phyloP scores from a whole-genome alignment of 176 grass and related monocot genomes.

The Tuctoria greenei region DNA sequence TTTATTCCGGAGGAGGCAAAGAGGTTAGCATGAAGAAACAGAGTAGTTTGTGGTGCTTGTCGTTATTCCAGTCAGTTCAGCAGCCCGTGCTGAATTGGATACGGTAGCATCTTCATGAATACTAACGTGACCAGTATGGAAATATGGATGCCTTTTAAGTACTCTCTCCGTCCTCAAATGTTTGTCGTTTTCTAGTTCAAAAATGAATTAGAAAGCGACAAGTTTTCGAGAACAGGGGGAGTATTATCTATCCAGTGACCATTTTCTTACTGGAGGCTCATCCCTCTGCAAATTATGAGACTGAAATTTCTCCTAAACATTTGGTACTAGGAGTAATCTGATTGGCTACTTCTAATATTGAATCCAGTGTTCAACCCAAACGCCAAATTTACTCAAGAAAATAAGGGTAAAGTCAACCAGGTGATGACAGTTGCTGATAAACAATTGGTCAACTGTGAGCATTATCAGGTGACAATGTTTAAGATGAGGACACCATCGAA shows the following conservation, averaged over 20 bases:
- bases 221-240: no score
- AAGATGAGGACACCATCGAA: not conserved
- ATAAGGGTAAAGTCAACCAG: slow-evolving; percentile 18
- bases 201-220: no score
- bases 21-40: no score
- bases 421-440: not conserved
- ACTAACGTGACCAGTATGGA: not conserved
- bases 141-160: not conserved
- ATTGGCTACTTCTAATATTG: not conserved
- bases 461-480: not conserved
- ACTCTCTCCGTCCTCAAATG: no score
- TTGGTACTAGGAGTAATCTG: not conserved
- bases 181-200: no score
- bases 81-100: not conserved
- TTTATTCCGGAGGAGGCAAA: no score
- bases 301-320: not conserved
- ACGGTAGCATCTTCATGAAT: not conserved
- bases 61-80: no score
- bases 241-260: no score
- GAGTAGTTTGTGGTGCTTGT: no score
- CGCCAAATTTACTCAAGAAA: not conserved
- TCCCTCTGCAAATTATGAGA: not conserved
- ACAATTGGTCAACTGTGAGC: not conserved
- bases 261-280: not conserved
- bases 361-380: slow-evolving; percentile 12